These are phyloP conservation scores for Inga laurina DNA, from an alignment of 306 rosid genomes.

Conservation along the genomic window DNA sequence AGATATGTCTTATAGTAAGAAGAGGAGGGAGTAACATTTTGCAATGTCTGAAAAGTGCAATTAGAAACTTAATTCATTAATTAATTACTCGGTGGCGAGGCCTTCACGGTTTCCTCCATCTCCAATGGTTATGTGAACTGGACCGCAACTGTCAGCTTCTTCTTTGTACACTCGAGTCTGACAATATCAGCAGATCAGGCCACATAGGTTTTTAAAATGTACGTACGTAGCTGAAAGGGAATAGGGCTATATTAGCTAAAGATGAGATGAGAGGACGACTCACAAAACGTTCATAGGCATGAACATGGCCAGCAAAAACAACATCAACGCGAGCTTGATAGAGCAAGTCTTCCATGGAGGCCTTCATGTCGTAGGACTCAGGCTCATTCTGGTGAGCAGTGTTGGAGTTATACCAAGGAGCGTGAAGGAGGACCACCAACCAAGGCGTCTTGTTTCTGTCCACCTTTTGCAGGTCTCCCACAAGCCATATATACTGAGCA, in stretches of 20 bases:
- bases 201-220: background rate
- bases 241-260: background rate
- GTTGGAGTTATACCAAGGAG: slow-evolving; percentile 91
- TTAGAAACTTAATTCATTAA: too few relatives aligned
- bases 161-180: slow-evolving; percentile 76
- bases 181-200: background rate
- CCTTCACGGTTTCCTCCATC: slow-evolving; percentile 99
- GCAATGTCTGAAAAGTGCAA: too few relatives aligned
- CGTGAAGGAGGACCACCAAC: slow-evolving; percentile 67
- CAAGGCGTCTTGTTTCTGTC: slow-evolving; percentile 68
- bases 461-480: slow-evolving; percentile 51
- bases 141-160: slow-evolving; percentile 59
- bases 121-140: slow-evolving; percentile 75
- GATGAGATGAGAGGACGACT: slow-evolving; percentile 25
- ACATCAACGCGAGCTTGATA: slow-evolving; percentile 69
- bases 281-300: slow-evolving; percentile 92
- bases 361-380: slow-evolving; percentile 65
- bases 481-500: slow-evolving; percentile 70
- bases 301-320: slow-evolving; percentile 83
- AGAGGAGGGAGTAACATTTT: too few relatives aligned
- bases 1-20: too few relatives aligned
- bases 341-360: slow-evolving; percentile 70
- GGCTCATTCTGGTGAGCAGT: slow-evolving; percentile 68
- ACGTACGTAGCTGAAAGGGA: background rate
- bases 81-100: slow-evolving; percentile 59